Percentiles rank a stretch among this genome's conserved stretches.
Conservation (phyloP, 1,284 basidiomycete species). For the Cerioporus squamosus region DNA sequence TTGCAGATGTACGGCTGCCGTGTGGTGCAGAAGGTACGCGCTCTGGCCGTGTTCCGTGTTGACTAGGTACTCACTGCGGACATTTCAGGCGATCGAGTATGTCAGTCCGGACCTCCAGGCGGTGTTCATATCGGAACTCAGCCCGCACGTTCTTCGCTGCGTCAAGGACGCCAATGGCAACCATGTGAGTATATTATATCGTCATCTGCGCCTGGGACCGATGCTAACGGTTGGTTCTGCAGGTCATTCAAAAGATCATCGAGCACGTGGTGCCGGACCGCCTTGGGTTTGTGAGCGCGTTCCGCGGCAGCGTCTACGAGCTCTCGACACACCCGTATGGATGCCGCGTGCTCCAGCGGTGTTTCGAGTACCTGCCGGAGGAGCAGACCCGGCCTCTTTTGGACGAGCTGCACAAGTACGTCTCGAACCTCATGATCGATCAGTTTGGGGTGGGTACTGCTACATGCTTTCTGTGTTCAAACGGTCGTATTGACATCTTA, state of each 20-base stretch:
- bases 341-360: constrained; percentile 93
- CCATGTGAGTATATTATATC: constrained; percentile 63
- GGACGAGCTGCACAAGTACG: constrained; percentile 83
- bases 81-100: constrained; percentile 79
- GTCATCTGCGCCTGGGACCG: background rate
- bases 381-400: constrained; percentile 75
- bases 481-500: constrained; percentile 7
- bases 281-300: constrained; percentile 79
- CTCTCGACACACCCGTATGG: constrained; percentile 93
- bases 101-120: constrained; percentile 80
- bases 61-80: constrained; percentile 12
- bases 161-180: constrained; percentile 96
- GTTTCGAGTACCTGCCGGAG: constrained; percentile 84
- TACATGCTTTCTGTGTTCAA: constrained; percentile 4
- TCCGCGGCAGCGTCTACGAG: constrained; percentile 84
- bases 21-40: constrained; percentile 83
- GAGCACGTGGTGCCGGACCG: constrained; percentile 79
- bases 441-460: constrained; percentile 78
- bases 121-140: constrained; percentile 79
- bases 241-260: constrained; percentile 86
- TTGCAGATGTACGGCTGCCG: constrained; percentile 97
- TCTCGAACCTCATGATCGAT: constrained; percentile 79
- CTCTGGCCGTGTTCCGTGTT: constrained; percentile 1
- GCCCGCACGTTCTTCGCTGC: constrained; percentile 83
- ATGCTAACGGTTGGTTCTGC: constrained; percentile 15